Conservation (phyloP, 768 basidiomycete genomes). For the Rhizopogon sp. region DNA sequence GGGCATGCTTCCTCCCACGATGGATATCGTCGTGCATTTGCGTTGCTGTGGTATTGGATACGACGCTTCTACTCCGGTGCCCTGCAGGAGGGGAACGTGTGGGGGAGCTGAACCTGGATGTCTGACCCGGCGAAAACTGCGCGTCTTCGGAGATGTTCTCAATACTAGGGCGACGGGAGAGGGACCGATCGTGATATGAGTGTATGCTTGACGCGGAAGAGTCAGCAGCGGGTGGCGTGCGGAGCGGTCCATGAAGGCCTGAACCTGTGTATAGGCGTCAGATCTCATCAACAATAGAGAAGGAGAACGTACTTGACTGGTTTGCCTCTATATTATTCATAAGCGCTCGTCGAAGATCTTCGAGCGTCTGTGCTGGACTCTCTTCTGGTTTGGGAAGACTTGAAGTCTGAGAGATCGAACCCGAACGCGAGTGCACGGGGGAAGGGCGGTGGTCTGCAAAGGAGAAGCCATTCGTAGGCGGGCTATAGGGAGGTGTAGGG, state of each 20-base stretch:
- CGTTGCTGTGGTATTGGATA: neutral
- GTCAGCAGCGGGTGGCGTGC: neutral
- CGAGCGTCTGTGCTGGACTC: conserved; percentile 11
- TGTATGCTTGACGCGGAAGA: conserved; percentile 6
- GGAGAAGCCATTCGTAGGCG: conserved; percentile 8
- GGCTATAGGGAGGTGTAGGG: conserved; percentile 26
- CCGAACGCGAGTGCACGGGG: neutral
- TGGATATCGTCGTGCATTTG: conserved; percentile 11
- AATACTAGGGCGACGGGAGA: conserved; percentile 34
- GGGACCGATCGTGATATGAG: conserved; percentile 1
- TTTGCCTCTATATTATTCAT: conserved; percentile 8
- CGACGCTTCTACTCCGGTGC: neutral
- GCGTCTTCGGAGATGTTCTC: conserved; percentile 34
- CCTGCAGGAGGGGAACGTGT: neutral
- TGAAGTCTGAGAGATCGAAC: neutral
- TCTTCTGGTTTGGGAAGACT: conserved; percentile 2
- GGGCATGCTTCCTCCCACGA: conserved; percentile 31
- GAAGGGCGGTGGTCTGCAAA: neutral
- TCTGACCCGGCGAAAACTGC: conserved; percentile 4
- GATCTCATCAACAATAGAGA: neutral
- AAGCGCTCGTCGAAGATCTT: conserved; percentile 15
- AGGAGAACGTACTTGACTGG: conserved; percentile 2
- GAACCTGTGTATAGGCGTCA: neutral
- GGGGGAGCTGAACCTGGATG: neutral
- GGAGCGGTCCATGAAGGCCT: neutral